Conservation (phyloP, 225 moss, liverwort and hornwort species). For the Thuidium tamariscinum region DNA sequence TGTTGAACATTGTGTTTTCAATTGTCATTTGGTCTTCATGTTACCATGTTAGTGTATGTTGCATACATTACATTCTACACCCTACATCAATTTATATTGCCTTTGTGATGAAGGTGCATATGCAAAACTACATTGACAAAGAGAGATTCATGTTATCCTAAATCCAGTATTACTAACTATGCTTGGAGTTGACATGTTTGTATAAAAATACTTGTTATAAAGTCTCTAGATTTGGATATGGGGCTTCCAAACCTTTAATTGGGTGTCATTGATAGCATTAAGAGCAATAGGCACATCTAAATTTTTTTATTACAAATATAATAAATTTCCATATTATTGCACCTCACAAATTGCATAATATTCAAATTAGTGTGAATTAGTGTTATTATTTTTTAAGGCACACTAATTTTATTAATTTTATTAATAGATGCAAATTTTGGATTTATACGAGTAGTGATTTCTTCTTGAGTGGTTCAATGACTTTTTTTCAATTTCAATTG, state of each 20-base stretch:
- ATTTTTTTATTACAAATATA: no score
- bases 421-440: not conserved
- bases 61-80: no score
- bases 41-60: no score
- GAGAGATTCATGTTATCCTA: not conserved
- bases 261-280: accelerated
- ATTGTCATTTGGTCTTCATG: accelerated
- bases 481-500: not conserved
- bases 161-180: accelerated
- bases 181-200: accelerated
- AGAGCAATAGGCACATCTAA: accelerated
- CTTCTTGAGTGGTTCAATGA: accelerated
- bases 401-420: not conserved
- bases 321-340: not conserved
- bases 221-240: accelerated
- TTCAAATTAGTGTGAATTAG: not conserved
- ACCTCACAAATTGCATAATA: not conserved
- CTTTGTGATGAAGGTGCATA: not conserved
- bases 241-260: accelerated
- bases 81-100: not conserved
- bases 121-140: not conserved
- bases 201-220: not conserved
- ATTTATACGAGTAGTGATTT: not conserved
- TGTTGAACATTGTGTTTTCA: not conserved
- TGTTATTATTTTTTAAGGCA: accelerated